Evolutionary conservation across 116 monocot species (phyloP), one percentile per base, ranked within the genome.

Genomic region (Posidonia oceanica): DNA sequence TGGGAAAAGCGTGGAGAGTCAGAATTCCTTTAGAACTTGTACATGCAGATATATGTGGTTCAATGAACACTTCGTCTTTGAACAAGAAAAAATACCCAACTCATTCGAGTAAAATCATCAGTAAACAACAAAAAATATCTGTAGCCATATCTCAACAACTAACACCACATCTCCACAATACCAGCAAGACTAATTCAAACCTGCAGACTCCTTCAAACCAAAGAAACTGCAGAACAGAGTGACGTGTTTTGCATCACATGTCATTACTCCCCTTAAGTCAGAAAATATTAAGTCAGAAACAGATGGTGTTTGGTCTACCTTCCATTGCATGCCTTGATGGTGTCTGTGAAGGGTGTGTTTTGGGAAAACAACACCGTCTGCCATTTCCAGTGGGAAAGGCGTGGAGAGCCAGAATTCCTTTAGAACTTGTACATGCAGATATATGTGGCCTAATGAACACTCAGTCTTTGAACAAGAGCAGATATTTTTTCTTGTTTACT

Each of bases 401-500:
- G 20, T 65, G 69, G 69, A 61, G 69, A 70, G 69, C 40, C 10
- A 74, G 23, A 17, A 48, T 18, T 8, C 74, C 63, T 69, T 17
- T 78, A 14, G 55, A 74, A 55, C n/a, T 73, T 11, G 55, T 79
- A 66, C 73, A 79, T 63, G 63, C 48, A 36, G 51, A 74, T 64
- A 69, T 74, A 36, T 79, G 70, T 70, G 64, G 36, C 6, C 70
- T 44, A 58, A 58, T 63, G 39, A 52, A 62, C 7, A 69, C 70
- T 18, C 12, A n/a, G n/a, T n/a, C 69, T 5, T 44, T 64, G 4
- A 69, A 74, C 12, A 64, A 68, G 17, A 74, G 70, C 21, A 64
- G n/a, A 65, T 79, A 74, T 69, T 69, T 69, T 69, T 41, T 73
- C 8, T 74, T 68, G 29, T 73, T 79, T 56, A 56, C 41, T 69